phyloP scores from a whole-genome alignment of 2,329 filamentous ascomycete genomes.

The Pseudovirgaria hyperparasitica region DNA sequence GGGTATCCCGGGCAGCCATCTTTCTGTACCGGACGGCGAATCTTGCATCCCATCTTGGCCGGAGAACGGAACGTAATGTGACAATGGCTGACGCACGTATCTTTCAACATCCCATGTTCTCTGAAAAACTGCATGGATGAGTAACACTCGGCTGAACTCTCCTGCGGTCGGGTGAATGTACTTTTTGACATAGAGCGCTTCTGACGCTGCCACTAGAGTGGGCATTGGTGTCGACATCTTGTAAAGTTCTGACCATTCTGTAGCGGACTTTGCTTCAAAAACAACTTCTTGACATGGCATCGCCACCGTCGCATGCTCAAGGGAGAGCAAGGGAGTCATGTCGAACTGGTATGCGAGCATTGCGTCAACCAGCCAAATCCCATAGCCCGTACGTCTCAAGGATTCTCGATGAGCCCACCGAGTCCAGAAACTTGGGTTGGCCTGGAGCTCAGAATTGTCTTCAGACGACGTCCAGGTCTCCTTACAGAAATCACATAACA shows the following conservation, averaged over 20 bases:
- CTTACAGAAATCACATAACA: conserved; percentile 1
- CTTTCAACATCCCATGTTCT: conserved; percentile 36
- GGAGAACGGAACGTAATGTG: conserved; percentile 19
- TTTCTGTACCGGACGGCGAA: conserved; percentile 2
- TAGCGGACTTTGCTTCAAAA: conserved; percentile 11
- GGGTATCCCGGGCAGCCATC: conserved; percentile 36
- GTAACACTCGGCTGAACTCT: conserved; percentile 36
- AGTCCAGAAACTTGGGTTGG: too few relatives aligned
- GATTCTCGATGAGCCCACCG: too few relatives aligned
- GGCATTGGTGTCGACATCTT: conserved; percentile 5
- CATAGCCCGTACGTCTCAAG: too few relatives aligned
- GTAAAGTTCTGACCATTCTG: conserved; percentile 9
- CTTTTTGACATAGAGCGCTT: conserved; percentile 38
- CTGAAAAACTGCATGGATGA: conserved; percentile 38
- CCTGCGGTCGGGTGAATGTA: conserved; percentile 29
- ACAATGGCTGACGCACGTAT: conserved; percentile 32
- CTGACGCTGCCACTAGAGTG: conserved; percentile 30
- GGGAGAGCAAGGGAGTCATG: conserved; percentile 2
- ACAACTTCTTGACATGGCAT: conserved; percentile 10
- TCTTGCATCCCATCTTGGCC: conserved; percentile 4
- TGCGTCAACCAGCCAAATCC: background rate
- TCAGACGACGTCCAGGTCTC: too few relatives aligned
- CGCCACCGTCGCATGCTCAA: conserved; percentile 2
- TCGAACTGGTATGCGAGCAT: conserved; percentile 4
- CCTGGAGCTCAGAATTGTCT: too few relatives aligned